phyloP scores from a whole-genome alignment of 2,329 filamentous ascomycete genomes.

The Aspergillus fumigatiaffinis region DNA sequence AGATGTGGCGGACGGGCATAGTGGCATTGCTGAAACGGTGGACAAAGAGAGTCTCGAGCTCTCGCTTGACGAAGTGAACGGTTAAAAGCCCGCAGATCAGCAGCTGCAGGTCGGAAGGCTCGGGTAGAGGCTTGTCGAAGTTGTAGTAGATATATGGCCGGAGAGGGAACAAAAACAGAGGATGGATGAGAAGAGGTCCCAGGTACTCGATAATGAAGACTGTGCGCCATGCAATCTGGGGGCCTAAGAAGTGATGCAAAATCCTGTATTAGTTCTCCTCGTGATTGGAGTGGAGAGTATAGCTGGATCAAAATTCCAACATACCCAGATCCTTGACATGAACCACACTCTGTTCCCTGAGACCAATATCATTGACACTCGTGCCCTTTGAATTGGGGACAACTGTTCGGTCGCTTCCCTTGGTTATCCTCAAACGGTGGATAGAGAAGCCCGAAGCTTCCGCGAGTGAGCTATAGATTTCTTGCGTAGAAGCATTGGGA shows the following conservation, averaged over 20 bases:
- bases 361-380: conserved; percentile 52
- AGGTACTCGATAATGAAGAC: conserved; percentile 96
- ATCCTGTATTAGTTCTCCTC: conserved; percentile 17
- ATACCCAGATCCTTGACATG: conserved; percentile 91
- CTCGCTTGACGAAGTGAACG: conserved; percentile 89
- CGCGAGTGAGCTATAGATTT: conserved; percentile 57
- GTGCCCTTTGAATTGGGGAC: conserved; percentile 52
- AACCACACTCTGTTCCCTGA: conserved; percentile 59
- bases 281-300: background rate
- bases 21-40: conserved; percentile 94
- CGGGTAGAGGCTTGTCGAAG: conserved; percentile 43
- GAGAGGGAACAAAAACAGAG: conserved; percentile 63
- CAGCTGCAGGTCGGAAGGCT: conserved; percentile 64
- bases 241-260: conserved; percentile 51
- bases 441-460: conserved; percentile 51
- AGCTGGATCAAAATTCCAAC: conserved; percentile 18
- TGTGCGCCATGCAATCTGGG: conserved; percentile 86
- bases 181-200: conserved; percentile 85
- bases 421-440: conserved; percentile 61
- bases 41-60: conserved; percentile 88
- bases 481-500: conserved; percentile 48
- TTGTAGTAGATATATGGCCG: conserved; percentile 69
- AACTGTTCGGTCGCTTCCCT: conserved; percentile 57
- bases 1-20: conserved; percentile 86
- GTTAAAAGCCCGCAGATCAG: conserved; percentile 70